These are phyloP conservation scores for Phytophthora podocarpi DNA, from an alignment of 352 stramenopile species.

Conservation along the genomic window DNA sequence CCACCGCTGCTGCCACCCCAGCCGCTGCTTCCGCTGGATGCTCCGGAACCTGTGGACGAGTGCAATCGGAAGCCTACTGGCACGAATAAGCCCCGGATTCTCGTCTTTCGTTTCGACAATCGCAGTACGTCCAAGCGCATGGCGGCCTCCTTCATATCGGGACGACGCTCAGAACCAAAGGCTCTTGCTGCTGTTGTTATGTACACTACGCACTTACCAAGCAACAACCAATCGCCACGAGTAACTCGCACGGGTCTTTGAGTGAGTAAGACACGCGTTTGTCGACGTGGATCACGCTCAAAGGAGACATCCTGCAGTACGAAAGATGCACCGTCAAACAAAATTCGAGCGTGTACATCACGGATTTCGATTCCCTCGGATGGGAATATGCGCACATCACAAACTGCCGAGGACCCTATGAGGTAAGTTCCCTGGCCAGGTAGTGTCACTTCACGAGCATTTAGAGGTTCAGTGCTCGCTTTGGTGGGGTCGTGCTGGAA, in stretches of 20 bases:
- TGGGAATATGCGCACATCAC: constrained; percentile 55
- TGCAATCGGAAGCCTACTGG: constrained; percentile 61
- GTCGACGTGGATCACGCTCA: constrained; percentile 53
- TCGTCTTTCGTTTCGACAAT: constrained; percentile 63
- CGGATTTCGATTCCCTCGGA: constrained; percentile 46
- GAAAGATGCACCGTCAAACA: constrained; percentile 70
- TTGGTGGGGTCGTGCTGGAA: constrained; percentile 31
- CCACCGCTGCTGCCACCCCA: constrained; percentile 38
- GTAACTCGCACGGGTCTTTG: constrained; percentile 51
- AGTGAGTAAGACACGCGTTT: constrained; percentile 58
- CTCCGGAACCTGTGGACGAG: constrained; percentile 31
- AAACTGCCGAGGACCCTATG: constrained; percentile 61
- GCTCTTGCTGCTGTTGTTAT: constrained; percentile 55
- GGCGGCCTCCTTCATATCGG: constrained; percentile 68
- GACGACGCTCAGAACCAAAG: constrained; percentile 59
- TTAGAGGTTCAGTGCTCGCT: constrained; percentile 5
- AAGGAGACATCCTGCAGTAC: constrained; percentile 77
- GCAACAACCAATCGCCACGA: constrained; percentile 61
- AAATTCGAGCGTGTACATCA: constrained; percentile 62
- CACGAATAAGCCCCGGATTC: constrained; percentile 49
- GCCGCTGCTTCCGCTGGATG: constrained; percentile 26
- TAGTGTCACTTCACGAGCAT: constrained; percentile 26
- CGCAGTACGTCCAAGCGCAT: constrained; percentile 71
- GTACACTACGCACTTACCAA: constrained; percentile 58
- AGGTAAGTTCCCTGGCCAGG: constrained; percentile 42